Conservation (phyloP, 371 early-diverging fungal genomes). For the Rhizomucor pusillus region DNA sequence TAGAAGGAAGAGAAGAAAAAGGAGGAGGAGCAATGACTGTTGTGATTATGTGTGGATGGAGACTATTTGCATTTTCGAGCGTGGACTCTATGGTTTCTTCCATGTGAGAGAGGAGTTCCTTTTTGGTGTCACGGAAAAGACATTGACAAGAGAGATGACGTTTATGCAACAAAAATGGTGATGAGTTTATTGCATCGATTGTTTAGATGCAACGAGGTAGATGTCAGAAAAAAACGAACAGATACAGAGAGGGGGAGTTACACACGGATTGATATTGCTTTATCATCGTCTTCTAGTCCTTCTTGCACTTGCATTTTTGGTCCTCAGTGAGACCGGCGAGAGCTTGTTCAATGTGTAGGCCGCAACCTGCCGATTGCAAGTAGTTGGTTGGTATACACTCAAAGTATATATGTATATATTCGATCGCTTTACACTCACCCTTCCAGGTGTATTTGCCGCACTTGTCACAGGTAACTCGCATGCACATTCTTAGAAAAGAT, state of each 20-base stretch:
- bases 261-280: too few species aligned
- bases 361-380: constrained; percentile 16
- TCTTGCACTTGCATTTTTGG: constrained; percentile 25
- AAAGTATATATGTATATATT: background rate
- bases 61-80: constrained; percentile 16
- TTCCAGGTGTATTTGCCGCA: constrained; percentile 29
- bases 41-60: constrained; percentile 43
- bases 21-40: too few species aligned
- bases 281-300: constrained; percentile 3
- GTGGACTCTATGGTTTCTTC: too few species aligned
- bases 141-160: background rate
- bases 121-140: background rate
- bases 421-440: constrained; percentile 10
- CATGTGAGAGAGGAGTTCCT: too few species aligned
- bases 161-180: too few species aligned
- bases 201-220: too few species aligned
- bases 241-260: too few species aligned
- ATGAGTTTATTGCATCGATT: too few species aligned
- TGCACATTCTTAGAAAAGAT: constrained; percentile 18
- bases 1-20: constrained; percentile 2
- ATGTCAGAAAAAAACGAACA: too few species aligned
- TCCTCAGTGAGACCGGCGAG: constrained; percentile 26
- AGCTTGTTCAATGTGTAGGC: constrained; percentile 26
- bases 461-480: constrained; percentile 19
- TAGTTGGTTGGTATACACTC: background rate